Conservation (phyloP, 768 basidiomycete species). For the Collybia sp. region DNA sequence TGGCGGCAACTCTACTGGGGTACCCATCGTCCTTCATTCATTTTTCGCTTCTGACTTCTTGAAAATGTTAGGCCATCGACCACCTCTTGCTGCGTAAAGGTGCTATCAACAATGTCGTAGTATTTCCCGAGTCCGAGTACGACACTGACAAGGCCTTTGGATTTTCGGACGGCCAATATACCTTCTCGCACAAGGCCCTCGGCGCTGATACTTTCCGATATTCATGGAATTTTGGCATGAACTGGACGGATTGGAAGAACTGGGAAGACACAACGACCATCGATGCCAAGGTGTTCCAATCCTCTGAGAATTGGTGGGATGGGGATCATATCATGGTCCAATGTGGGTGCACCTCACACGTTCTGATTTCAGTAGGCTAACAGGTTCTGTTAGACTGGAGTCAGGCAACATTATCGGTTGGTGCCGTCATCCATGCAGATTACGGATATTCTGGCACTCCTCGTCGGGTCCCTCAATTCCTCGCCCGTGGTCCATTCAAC, state of each 20-base stretch:
- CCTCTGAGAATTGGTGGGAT: constrained; percentile 59
- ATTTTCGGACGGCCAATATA: constrained; percentile 58
- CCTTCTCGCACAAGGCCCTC: constrained; percentile 75
- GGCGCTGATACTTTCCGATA: constrained; percentile 89
- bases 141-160: constrained; percentile 52
- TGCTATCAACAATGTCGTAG: constrained; percentile 65
- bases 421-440: constrained; percentile 77
- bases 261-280: constrained; percentile 77
- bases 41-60: constrained; percentile 7
- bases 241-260: constrained; percentile 75
- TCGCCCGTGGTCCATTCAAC: constrained; percentile 89
- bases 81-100: constrained; percentile 84
- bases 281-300: constrained; percentile 49
- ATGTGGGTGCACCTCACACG: constrained; percentile 44
- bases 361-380: constrained; percentile 1
- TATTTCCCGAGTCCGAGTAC: constrained; percentile 85
- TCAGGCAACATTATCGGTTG: constrained; percentile 51
- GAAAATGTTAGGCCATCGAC: constrained; percentile 49
- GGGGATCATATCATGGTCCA: constrained; percentile 88
- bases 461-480: constrained; percentile 82
- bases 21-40: constrained; percentile 23
- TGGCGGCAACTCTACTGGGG: constrained; percentile 46
- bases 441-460: constrained; percentile 44
- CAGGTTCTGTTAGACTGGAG: constrained; percentile 64
- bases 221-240: constrained; percentile 80